Conservation (phyloP, 1,284 basidiomycete genomes). For the Stereum hirsutum region DNA sequence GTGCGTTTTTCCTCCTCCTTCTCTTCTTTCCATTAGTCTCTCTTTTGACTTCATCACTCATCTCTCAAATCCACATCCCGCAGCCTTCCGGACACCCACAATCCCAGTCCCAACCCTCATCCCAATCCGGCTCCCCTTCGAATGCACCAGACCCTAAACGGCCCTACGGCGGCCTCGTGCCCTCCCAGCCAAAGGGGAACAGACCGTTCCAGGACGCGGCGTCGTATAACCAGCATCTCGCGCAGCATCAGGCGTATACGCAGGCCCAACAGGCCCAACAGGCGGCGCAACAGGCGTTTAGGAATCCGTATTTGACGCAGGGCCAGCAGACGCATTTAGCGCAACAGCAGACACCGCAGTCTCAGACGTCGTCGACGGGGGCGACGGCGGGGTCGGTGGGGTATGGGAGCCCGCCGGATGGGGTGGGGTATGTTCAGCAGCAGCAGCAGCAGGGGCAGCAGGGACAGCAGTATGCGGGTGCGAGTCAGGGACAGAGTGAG, state of each 20-base stretch:
- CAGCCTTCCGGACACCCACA: constrained; percentile 34
- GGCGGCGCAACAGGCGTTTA: constrained; percentile 53
- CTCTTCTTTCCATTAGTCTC: not conserved
- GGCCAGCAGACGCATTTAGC: constrained; percentile 30
- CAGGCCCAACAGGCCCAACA: constrained; percentile 70
- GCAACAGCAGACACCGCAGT: constrained; percentile 14
- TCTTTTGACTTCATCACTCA: constrained; percentile 1
- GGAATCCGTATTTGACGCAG: constrained; percentile 63
- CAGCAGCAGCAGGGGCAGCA: not conserved
- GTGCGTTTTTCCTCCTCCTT: no score
- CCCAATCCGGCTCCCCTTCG: constrained; percentile 17
- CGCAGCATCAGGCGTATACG: constrained; percentile 90
- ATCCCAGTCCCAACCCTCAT: constrained; percentile 19
- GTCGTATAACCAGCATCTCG: constrained; percentile 89
- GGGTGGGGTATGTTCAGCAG: not conserved
- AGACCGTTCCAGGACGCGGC: constrained; percentile 90
- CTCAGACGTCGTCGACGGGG: constrained; percentile 20
- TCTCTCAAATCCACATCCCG: constrained; percentile 6
- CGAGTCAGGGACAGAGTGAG: constrained; percentile 16
- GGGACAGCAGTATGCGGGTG: constrained; percentile 30
- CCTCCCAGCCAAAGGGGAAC: constrained; percentile 69
- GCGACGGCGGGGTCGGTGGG: not conserved
- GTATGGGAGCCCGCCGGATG: not conserved
- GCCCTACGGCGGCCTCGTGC: constrained; percentile 91
- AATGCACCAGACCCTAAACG: constrained; percentile 61